Conservation (phyloP, 2,329 filamentous ascomycete genomes). For the Seiridium unicorne region DNA sequence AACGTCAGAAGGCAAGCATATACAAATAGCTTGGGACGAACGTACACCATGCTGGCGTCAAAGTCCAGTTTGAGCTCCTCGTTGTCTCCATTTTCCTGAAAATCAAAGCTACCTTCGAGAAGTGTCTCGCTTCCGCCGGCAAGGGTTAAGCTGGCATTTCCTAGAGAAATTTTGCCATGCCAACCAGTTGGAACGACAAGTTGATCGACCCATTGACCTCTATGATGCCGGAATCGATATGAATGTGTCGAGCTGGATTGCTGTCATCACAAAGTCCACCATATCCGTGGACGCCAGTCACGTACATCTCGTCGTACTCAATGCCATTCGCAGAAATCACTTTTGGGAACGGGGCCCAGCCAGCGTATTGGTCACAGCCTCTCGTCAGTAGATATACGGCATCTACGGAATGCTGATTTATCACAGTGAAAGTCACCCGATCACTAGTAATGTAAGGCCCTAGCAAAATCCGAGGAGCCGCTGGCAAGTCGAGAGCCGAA, state of each 20-base stretch:
- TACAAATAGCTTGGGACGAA: not conserved
- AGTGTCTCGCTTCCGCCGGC: not conserved
- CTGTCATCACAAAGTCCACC: not conserved
- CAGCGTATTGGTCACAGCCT: not conserved
- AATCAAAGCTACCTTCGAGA: not conserved
- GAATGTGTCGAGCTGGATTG: not conserved
- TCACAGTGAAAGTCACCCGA: not conserved
- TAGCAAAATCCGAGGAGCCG: too few species aligned
- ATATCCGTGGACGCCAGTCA: not conserved
- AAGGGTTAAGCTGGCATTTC: not conserved
- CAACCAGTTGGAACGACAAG: not conserved
- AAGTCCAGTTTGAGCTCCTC: not conserved
- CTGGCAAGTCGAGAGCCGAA: too few species aligned
- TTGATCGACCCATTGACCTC: not conserved
- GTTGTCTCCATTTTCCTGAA: not conserved
- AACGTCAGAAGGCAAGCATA: not conserved
- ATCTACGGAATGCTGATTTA: not conserved
- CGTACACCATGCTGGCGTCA: constrained; percentile 3
- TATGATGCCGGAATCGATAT: not conserved
- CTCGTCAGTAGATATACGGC: not conserved
- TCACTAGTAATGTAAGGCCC: not conserved
- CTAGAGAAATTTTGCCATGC: not conserved
- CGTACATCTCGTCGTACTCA: not conserved
- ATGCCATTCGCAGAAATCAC: not conserved
- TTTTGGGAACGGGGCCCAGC: not conserved